A percentile compares a stretch with the other conserved stretches of the same genome.
phyloP scores from a whole-genome alignment of 805 yeast genomes.

The Pichia sporocuriosa region DNA sequence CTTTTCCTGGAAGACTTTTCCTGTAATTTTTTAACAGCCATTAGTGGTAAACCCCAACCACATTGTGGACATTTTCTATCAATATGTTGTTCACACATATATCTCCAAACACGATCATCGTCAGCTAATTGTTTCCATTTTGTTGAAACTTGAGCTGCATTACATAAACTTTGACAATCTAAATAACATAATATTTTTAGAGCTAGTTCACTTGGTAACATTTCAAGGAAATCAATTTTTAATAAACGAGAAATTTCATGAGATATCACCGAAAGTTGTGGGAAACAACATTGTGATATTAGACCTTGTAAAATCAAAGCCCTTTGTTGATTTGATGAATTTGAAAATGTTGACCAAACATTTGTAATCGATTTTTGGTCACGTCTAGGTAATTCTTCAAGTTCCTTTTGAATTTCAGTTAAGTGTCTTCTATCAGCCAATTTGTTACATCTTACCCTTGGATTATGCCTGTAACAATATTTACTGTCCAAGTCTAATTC shows the following conservation, averaged over 20 bases:
- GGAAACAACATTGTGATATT: slow-evolving; percentile 87
- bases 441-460: slow-evolving; percentile 71
- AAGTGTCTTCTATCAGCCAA: slow-evolving; percentile 57
- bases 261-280: slow-evolving; percentile 81
- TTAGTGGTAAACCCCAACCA: slow-evolving; percentile 96
- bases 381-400: slow-evolving; percentile 54
- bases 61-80: slow-evolving; percentile 96
- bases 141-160: slow-evolving; percentile 86
- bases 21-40: slow-evolving; percentile 68
- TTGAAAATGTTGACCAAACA: slow-evolving; percentile 78
- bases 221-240: slow-evolving; percentile 80
- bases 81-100: slow-evolving; percentile 96
- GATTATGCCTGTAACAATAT: slow-evolving; percentile 91
- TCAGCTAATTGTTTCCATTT: slow-evolving; percentile 88
- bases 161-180: slow-evolving; percentile 89
- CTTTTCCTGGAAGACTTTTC: slow-evolving; percentile 22
- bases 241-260: slow-evolving; percentile 73
- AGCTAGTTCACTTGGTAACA: slow-evolving; percentile 80
- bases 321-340: slow-evolving; percentile 65
- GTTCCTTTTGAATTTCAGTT: slow-evolving; percentile 51
- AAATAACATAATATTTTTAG: slow-evolving; percentile 80
- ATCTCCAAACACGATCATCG: slow-evolving; percentile 96
- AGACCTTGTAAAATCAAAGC: slow-evolving; percentile 76
- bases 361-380: slow-evolving; percentile 76
- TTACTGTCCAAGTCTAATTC: slow-evolving; percentile 51